Base-by-base conservation (phyloP, 495 filamentous ascomycete species). In the Aspergillus coremiiformis region DNA sequence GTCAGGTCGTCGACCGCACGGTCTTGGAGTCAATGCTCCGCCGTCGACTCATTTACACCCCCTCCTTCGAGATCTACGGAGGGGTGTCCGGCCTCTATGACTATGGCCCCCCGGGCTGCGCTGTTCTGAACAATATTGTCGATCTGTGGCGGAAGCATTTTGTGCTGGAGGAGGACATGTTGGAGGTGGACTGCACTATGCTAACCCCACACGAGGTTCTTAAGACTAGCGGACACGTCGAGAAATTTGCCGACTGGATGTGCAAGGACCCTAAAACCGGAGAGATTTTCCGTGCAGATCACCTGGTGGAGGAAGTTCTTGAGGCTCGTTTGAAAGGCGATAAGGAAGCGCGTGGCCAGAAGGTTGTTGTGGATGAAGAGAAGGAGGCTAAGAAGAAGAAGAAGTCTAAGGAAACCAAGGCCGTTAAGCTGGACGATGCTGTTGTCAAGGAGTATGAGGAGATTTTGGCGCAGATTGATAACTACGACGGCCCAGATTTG, bases 191-290 rank as follows among this genome's bases (percentile, higher is more conserved):
- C 67, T 90, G 86, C 67, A 88, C 82, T 11, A 87, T 86, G 67
- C 66, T 94, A 57, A 94, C 89, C 47, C 93, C 93, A 20, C 78
- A 89, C 53, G 87, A 92, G 35, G 88, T 97, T 10, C 77, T 98
- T 41, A 95, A 96, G 80, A 97, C 93, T 21, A 89, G 84, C 64
- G 93, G 94, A 52, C 93, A 98, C 70, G 93, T 97, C 47, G 93
- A 96, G 57, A 94, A 94, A 68, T 98, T 97, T 67, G 86, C 90
- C 58, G 94, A 97, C 67, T 96, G 89, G 89, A 96, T 96, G 91
- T 95, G 90, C 82, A 96, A 96, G 70, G 93, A 98, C 67, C 90
- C 90, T 47, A 93, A 95, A 75, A 93, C 85, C 59, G 93, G 93
- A 62, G 94, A 97, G 74, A 94, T 96, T 52, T 84, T 96, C 67